Evolutionary conservation across 176 grass and related monocot genomes (phyloP).

Genomic region (Avena insularis): DNA sequence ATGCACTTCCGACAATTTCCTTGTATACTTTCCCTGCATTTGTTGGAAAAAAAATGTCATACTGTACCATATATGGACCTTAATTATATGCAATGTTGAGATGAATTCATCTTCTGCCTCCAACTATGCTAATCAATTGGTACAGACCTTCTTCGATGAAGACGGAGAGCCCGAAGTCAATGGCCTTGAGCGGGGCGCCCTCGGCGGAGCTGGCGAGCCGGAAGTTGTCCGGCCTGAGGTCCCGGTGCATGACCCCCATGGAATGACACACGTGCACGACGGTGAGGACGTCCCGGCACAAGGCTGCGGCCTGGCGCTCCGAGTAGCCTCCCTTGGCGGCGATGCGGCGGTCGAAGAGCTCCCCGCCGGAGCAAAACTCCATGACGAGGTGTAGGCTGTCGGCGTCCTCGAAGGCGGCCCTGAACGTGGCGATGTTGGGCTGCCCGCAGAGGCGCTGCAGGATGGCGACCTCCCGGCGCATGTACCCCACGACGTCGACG

Average conservation of each 20-base stretch:
- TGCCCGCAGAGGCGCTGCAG: constrained; percentile 87
- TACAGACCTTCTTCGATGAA: constrained; percentile 79
- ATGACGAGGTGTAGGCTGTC: constrained; percentile 71
- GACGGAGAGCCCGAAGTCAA: constrained; percentile 80
- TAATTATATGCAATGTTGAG: neutral
- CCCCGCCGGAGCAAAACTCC: constrained; percentile 87
- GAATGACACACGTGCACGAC: constrained; percentile 87
- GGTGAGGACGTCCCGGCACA: constrained; percentile 64
- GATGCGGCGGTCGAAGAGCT: constrained; percentile 87
- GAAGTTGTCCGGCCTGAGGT: constrained; percentile 86
- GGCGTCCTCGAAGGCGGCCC: constrained; percentile 76
- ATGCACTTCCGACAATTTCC: constrained; percentile 71
- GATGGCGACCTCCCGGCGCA: constrained; percentile 78
- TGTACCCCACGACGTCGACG: constrained; percentile 64
- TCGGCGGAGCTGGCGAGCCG: constrained; percentile 55
- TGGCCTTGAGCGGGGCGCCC: constrained; percentile 75
- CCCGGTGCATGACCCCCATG: constrained; percentile 52
- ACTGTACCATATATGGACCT: neutral
- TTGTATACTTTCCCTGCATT: constrained; percentile 71
- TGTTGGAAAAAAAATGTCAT: neutral
- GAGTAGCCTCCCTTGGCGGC: constrained; percentile 60
- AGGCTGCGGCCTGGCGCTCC: constrained; percentile 68
- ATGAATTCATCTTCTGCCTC: neutral
- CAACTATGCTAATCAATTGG: neutral
- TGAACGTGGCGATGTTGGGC: constrained; percentile 82